Conservation (phyloP, 1,284 basidiomycete species). For the Prillingera fragicola region DNA sequence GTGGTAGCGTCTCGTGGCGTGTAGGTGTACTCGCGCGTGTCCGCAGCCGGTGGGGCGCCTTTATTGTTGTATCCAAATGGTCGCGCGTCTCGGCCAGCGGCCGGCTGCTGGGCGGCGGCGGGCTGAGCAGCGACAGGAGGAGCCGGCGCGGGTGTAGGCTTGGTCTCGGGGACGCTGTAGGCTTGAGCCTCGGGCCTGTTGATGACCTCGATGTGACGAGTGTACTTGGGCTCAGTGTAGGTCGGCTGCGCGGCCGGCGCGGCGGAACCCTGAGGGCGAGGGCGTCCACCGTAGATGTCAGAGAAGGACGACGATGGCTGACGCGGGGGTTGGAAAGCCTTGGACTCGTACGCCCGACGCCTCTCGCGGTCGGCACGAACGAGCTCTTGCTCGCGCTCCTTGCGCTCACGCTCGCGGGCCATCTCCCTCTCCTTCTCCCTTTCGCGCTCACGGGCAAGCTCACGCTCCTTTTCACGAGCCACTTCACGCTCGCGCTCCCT, state of each 20-base stretch:
- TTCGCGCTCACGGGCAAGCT: constrained; percentile 4
- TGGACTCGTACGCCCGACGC: constrained; percentile 12
- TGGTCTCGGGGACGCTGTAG: constrained; percentile 6
- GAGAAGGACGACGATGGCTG: constrained; percentile 13
- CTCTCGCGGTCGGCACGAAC: constrained; percentile 1
- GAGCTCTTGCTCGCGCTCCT: constrained; percentile 9
- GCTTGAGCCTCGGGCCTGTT: constrained; percentile 24
- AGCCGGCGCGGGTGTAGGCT: constrained; percentile 1
- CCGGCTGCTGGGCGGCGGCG: constrained; percentile 24
- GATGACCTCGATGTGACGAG: constrained; percentile 33
- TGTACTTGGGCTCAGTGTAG: constrained; percentile 20
- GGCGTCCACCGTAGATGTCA: constrained; percentile 17
- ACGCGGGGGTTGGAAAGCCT: constrained; percentile 22
- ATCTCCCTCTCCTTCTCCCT: constrained; percentile 4
- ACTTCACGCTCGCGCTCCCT: constrained; percentile 5
- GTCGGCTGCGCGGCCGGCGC: background rate
- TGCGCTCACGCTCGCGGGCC: constrained; percentile 11
- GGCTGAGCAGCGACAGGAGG: constrained; percentile 5
- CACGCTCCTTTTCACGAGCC: constrained; percentile 3
- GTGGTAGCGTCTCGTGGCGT: constrained; percentile 22
- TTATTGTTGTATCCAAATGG: constrained; percentile 35
- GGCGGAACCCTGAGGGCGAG: constrained; percentile 1
- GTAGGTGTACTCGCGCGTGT: constrained; percentile 30
- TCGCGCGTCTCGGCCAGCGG: constrained; percentile 32
- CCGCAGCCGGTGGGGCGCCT: constrained; percentile 6